Evolutionary conservation across 805 yeast species (phyloP), one percentile per base, ranked within the genome.

Genomic region (Maudiozyma pseudohumilis): DNA sequence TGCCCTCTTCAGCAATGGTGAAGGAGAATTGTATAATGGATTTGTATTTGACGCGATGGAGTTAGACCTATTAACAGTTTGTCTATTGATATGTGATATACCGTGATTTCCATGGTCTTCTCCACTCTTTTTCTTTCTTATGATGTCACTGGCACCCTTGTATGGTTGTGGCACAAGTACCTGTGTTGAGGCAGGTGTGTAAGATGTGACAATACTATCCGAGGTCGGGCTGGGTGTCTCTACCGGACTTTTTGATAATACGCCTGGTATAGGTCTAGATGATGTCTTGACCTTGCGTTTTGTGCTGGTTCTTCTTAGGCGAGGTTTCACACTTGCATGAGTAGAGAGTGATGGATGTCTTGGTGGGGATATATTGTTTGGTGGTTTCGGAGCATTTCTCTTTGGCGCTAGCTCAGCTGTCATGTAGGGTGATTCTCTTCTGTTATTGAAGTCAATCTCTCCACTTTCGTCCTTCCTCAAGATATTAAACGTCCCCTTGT

Each of bases 401-500:
- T 68, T 72, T 0, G 94, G 92, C 8, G 81, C 74, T 17, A 82
- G 63, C 39, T 65, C 71, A 1, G 77, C 69, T 15, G 62, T 53
- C 15, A 64, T 75, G 50, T 72, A 82, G 1, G 95, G 94, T 0
- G 94, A 79, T 32, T 74, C 75, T 31, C 95, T 62, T 36, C 86
- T 67, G 47, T 80, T 75, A 49, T 85, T 92, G 52, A 85, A 85
- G 56, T 87, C 87, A 42, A 84, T 84, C 49, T 82, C 94, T 24
- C 71, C 65, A 11, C 71, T 74, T n/a, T 72, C 75, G 18, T 74
- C 72, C 8, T 69, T 70, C 23, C 88, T 61, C 7, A 85, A 69
- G 1, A 85, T 78, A 41, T 80, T 68, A 53, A 85, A 84, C 0
- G 85, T 64, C 29, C 71, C 64, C 16, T 51, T 52, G 22, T 45